Conservation (phyloP, 768 basidiomycete genomes). For the Leccinum arenicola region DNA sequence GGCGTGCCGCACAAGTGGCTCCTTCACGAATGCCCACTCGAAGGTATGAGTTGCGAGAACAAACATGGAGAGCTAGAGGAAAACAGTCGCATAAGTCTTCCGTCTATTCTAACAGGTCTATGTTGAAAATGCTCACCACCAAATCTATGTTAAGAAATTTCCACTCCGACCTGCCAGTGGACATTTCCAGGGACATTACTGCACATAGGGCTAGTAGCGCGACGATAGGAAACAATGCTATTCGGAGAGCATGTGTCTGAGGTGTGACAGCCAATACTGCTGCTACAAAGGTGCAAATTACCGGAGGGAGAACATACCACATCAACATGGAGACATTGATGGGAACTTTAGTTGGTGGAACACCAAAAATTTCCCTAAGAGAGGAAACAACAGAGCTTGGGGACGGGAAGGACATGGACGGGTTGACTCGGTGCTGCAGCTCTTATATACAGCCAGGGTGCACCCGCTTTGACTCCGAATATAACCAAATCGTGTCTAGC, state of each 20-base stretch:
- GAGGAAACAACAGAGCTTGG: background rate
- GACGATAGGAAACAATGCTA: constrained; percentile 47
- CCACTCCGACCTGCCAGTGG: background rate
- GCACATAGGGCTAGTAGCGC: constrained; percentile 42
- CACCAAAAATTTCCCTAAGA: constrained; percentile 1
- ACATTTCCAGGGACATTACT: constrained; percentile 19
- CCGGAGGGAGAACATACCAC: constrained; percentile 39
- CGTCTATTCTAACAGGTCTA: background rate
- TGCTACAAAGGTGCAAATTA: constrained; percentile 43
- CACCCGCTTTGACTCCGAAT: too few relatives aligned
- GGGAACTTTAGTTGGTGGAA: constrained; percentile 16
- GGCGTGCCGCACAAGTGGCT: constrained; percentile 14
- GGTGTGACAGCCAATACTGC: constrained; percentile 50
- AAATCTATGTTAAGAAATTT: constrained; percentile 9
- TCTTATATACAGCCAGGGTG: background rate
- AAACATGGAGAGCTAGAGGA: constrained; percentile 16
- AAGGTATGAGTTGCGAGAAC: constrained; percentile 9
- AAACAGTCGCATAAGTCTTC: background rate
- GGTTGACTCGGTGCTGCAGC: too few relatives aligned
- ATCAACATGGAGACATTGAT: constrained; percentile 34
- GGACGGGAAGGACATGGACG: background rate
- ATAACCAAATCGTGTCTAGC: too few relatives aligned
- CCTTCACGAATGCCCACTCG: constrained; percentile 16
- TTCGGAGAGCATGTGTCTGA: constrained; percentile 39
- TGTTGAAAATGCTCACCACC: constrained; percentile 4